Conservation (phyloP, 768 basidiomycete species). For the Termitomyces sp. region DNA sequence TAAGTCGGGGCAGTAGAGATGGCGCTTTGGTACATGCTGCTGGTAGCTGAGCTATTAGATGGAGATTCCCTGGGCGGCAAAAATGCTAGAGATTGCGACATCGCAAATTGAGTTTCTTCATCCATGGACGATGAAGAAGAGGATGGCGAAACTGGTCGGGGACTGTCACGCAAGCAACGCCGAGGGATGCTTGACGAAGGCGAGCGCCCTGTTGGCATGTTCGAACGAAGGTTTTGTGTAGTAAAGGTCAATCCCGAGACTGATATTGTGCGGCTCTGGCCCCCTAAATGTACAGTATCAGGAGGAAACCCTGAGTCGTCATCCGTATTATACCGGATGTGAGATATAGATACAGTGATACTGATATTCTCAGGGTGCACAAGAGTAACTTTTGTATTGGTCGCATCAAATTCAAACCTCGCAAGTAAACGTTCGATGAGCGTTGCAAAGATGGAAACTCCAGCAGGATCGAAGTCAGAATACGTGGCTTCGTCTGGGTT, state of each 20-base stretch:
- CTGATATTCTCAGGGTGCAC: conserved; percentile 62
- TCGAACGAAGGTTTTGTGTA: conserved; percentile 37
- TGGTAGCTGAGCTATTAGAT: conserved; percentile 45
- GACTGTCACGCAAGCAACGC: conserved; percentile 4
- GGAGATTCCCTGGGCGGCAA: conserved; percentile 49
- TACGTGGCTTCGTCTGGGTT: conserved; percentile 36
- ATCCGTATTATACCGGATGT: conserved; percentile 57
- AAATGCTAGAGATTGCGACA: conserved; percentile 73
- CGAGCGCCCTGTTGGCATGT: conserved; percentile 21
- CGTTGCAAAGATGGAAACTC: conserved; percentile 77
- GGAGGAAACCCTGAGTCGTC: conserved; percentile 6
- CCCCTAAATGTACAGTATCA: conserved; percentile 12
- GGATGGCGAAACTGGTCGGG: conserved; percentile 36
- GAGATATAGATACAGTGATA: conserved; percentile 54
- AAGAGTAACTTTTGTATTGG: conserved; percentile 64
- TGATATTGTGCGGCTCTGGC: conserved; percentile 45
- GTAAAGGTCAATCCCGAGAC: conserved; percentile 57
- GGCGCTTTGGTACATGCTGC: conserved; percentile 81
- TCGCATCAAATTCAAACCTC: conserved; percentile 73
- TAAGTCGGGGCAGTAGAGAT: conserved; percentile 34
- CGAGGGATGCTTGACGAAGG: conserved; percentile 7
- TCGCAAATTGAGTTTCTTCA: conserved; percentile 58
- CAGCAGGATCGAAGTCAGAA: conserved; percentile 59
- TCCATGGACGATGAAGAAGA: conserved; percentile 64
- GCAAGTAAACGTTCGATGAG: conserved; percentile 78